Percentiles rank a stretch among this genome's conserved stretches.
phyloP scores from a whole-genome alignment of 257 asterid genomes.

The Solanum raphanifolium region DNA sequence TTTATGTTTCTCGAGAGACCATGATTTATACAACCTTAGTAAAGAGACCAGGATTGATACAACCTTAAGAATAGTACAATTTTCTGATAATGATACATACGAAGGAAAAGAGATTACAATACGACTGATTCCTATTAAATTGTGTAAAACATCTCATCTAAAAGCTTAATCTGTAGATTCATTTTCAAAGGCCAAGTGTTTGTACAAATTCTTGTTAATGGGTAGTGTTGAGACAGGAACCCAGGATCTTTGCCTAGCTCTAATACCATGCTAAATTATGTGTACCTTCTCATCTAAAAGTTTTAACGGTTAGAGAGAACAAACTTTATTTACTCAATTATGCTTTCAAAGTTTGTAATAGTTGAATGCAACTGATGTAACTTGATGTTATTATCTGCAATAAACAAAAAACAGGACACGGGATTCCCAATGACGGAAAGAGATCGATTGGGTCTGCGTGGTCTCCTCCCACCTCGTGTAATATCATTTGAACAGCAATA shows the following conservation, averaged over 20 bases:
- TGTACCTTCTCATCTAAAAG: background rate
- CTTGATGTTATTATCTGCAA: background rate
- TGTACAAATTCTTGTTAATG: background rate
- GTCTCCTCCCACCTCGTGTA: constrained; percentile 97
- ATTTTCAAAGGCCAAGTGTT: background rate
- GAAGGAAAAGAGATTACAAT: background rate
- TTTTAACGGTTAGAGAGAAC: background rate
- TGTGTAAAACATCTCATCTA: background rate
- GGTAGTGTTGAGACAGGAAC: background rate
- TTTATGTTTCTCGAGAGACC: background rate
- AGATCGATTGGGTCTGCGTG: constrained; percentile 94
- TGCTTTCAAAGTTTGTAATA: background rate
- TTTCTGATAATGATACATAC: background rate
- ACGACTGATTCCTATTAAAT: background rate
- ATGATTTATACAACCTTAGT: background rate
- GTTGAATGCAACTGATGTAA: background rate
- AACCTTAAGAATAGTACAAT: background rate
- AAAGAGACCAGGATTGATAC: background rate
- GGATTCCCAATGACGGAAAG: constrained; percentile 93
- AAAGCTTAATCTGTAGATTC: background rate
- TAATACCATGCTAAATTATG: background rate
- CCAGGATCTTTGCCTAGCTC: background rate
- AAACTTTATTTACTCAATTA: background rate
- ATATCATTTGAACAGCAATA: constrained; percentile 97
- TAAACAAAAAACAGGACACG: constrained; percentile 60